These are phyloP conservation scores for Colletotrichum somersetense DNA, from an alignment of 2,329 filamentous ascomycete species.

Conservation along the genomic window DNA sequence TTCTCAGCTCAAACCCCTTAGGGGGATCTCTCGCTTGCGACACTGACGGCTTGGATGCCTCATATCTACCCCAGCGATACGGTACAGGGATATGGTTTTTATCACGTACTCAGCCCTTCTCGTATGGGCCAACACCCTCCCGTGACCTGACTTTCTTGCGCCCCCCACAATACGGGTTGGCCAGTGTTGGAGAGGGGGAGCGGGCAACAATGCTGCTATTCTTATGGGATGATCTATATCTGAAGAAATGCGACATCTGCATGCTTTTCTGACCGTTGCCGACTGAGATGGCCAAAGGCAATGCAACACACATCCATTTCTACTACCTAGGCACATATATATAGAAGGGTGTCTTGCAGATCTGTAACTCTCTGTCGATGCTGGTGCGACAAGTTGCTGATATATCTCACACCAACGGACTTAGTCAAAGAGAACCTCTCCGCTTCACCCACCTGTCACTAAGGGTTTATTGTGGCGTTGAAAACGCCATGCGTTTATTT, in stretches of 20 bases:
- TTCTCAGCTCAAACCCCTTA: neutral
- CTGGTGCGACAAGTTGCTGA: slow-evolving; percentile 7
- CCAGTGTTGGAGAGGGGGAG: neutral
- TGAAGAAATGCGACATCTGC: slow-evolving; percentile 26
- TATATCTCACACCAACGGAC: slow-evolving; percentile 10
- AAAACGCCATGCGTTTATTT: slow-evolving; percentile 1
- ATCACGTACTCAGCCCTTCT: slow-evolving; percentile 16
- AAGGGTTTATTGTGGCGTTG: neutral
- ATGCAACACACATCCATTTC: neutral
- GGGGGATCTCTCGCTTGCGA: slow-evolving; percentile 28
- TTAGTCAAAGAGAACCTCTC: neutral
- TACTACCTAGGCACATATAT: too few relatives aligned
- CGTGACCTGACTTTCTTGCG: slow-evolving; percentile 4
- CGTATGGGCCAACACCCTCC: slow-evolving; percentile 8
- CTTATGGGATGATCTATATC: slow-evolving; percentile 28
- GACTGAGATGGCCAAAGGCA: neutral
- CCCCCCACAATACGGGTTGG: slow-evolving; percentile 9
- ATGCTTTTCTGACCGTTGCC: slow-evolving; percentile 12
- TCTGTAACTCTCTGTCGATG: neutral
- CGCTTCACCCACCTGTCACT: neutral
- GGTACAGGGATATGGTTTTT: slow-evolving; percentile 26
- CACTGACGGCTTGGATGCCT: slow-evolving; percentile 40
- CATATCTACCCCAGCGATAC: slow-evolving; percentile 38
- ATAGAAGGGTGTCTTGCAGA: slow-evolving; percentile 9
- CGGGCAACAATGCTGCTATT: slow-evolving; percentile 18